Evolutionary conservation across 805 yeast species (phyloP), one percentile per base, ranked within the genome.

Genomic region (Candida maltosa): DNA sequence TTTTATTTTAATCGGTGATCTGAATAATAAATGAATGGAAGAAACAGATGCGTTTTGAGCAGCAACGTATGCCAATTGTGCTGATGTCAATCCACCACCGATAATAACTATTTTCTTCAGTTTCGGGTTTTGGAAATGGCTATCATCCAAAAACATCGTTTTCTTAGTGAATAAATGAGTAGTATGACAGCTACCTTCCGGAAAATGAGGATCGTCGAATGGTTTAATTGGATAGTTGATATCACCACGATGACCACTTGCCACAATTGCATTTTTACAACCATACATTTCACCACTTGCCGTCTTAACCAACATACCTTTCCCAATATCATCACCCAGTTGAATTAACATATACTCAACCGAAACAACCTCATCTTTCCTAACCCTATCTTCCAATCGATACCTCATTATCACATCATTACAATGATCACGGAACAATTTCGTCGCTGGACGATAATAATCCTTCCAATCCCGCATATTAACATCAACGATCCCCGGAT

Each of bases 51-150:
- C 31, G 25, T 38, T 37, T 7, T 41, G 43, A 6, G 62, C 46
- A 4, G 65, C 62, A 14, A 60, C 59, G 41, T 68, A 65, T 2
- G 70, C 69, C 8, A 70, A 46, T 37, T 69, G 75, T 1, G 74
- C 75, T 1, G 73, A 63, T 0, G 74, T 68, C 21, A 69, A 48
- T 0, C 74, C 75, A 1, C 75, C 75, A 1, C 75, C 75, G 5
- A 69, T 69, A 16, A 69, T 62, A 8, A 59, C 62, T 6, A 61
- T 35, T 6, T 40, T 37, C n/a, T 41, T 46, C n/a, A 16, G 21
- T 1, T 27, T 24, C 5, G 39, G 29, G 19, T 39, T 25, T 11
- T 33, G 35, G 7, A 35, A 38, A 5, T 45, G 11, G 12, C 24
- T 34, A 23, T 51, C 50, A 11, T 26, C 30, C 26, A 43, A 29